Conservation (phyloP, 1,284 basidiomycete species). For the Irpex rosettiformis region DNA sequence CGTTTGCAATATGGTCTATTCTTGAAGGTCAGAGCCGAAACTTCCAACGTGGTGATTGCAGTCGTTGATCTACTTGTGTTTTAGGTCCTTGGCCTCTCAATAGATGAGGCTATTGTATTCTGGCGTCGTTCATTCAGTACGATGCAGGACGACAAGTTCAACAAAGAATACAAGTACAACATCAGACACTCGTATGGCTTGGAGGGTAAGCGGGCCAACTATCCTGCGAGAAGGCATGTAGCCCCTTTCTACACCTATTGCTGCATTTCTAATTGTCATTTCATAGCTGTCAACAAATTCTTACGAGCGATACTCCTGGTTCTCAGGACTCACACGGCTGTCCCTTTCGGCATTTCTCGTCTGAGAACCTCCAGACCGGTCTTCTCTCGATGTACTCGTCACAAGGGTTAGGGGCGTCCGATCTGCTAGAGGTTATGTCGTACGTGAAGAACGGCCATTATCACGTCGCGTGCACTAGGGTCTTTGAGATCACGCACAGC, state of each 20-base stretch:
- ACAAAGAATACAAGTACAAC: slow-evolving; percentile 98
- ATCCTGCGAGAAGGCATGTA: slow-evolving; percentile 83
- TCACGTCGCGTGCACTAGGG: slow-evolving; percentile 95
- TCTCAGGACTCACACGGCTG: slow-evolving; percentile 85
- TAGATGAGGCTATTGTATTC: slow-evolving; percentile 93
- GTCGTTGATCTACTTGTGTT: too few relatives aligned
- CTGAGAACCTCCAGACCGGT: slow-evolving; percentile 80
- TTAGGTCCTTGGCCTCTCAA: slow-evolving; percentile 88
- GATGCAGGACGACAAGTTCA: slow-evolving; percentile 93
- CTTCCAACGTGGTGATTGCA: too few relatives aligned
- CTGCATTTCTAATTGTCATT: slow-evolving; percentile 13
- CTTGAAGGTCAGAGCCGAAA: slow-evolving; percentile 79
- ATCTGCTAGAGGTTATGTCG: slow-evolving; percentile 85
- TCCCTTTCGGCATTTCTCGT: slow-evolving; percentile 90
- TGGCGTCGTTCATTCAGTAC: slow-evolving; percentile 87
- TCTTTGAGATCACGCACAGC: slow-evolving; percentile 93
- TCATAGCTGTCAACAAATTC: slow-evolving; percentile 85
- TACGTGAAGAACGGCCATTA: slow-evolving; percentile 84
- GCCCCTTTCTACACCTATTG: neutral
- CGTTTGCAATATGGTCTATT: slow-evolving; percentile 93
- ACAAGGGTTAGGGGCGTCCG: slow-evolving; percentile 56
- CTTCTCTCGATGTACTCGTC: slow-evolving; percentile 74
- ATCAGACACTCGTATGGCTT: slow-evolving; percentile 95
- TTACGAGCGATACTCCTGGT: slow-evolving; percentile 75
- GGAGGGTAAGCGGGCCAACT: slow-evolving; percentile 93